These are phyloP conservation scores for Fusarium pseudograminearum DNA, from an alignment of 2,329 filamentous ascomycete genomes.

Conservation along the genomic window DNA sequence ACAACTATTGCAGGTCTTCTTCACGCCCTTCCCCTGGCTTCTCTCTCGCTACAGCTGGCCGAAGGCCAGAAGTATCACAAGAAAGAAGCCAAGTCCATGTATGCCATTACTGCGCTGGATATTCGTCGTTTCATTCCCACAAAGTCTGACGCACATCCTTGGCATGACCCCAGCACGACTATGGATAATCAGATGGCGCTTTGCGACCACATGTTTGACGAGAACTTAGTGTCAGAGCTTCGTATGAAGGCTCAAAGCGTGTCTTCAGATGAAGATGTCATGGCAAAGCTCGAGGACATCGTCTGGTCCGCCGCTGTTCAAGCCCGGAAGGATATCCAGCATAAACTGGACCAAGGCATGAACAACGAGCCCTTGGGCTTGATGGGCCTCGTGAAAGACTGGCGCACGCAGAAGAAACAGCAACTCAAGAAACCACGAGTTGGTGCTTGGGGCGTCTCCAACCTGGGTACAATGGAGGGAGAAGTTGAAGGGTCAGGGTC, in stretches of 20 bases:
- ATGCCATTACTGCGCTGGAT: constrained; percentile 37
- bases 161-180: constrained; percentile 34
- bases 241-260: constrained; percentile 32
- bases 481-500: neutral
- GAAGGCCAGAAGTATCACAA: constrained; percentile 18
- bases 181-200: constrained; percentile 39
- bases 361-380: constrained; percentile 44
- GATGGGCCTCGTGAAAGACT: constrained; percentile 46
- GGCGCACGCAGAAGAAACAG: constrained; percentile 32
- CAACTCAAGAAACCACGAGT: constrained; percentile 42
- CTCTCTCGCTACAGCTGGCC: constrained; percentile 37
- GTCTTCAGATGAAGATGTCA: constrained; percentile 20
- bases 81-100: constrained; percentile 30
- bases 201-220: constrained; percentile 24
- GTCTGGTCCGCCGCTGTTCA: constrained; percentile 28
- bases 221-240: constrained; percentile 21
- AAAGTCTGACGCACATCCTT: constrained; percentile 21
- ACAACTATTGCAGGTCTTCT: constrained; percentile 50
- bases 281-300: constrained; percentile 29
- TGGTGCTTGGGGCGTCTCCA: constrained; percentile 44
- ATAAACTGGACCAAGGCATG: constrained; percentile 34
- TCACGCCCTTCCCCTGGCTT: constrained; percentile 42
- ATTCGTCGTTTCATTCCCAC: constrained; percentile 35
- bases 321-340: constrained; percentile 30
- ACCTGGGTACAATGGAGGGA: constrained; percentile 47